Evolutionary conservation across 2,329 filamentous ascomycete genomes (phyloP).

Genomic region (Thermothelomyces thermophilus): DNA sequence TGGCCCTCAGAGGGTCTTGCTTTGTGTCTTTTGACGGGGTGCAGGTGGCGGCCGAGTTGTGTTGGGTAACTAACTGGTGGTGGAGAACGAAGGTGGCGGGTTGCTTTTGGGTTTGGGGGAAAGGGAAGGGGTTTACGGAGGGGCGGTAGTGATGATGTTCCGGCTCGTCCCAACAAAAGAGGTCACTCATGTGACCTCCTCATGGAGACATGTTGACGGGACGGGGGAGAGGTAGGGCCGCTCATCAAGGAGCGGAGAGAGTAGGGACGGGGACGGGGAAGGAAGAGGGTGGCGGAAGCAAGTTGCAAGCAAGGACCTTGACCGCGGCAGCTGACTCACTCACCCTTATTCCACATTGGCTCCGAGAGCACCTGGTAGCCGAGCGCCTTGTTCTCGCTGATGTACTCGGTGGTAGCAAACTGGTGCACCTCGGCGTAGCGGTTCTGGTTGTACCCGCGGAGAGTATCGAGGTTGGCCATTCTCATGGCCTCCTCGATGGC

Average conservation of each 20-base stretch:
- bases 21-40: background rate
- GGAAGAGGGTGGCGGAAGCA: conserved; percentile 2
- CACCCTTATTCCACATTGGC: conserved; percentile 61
- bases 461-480: conserved; percentile 52
- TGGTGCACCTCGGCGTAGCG: conserved; percentile 52
- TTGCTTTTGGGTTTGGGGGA: too few relatives aligned
- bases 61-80: too few relatives aligned
- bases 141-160: background rate
- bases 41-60: background rate
- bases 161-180: background rate
- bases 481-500: conserved; percentile 56
- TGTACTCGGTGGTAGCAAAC: conserved; percentile 46
- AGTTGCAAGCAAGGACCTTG: conserved; percentile 5
- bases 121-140: too few relatives aligned
- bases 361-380: conserved; percentile 58
- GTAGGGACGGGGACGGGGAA: conserved; percentile 1
- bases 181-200: conserved; percentile 1
- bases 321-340: conserved; percentile 28
- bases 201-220: background rate
- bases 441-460: conserved; percentile 54
- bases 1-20: too few relatives aligned
- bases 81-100: too few relatives aligned
- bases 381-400: conserved; percentile 43
- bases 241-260: too few relatives aligned
- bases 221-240: too few relatives aligned